Evolutionary conservation across 306 rosid species (phyloP), one percentile per base, ranked within the genome.

Genomic region (Biancaea sappan): DNA sequence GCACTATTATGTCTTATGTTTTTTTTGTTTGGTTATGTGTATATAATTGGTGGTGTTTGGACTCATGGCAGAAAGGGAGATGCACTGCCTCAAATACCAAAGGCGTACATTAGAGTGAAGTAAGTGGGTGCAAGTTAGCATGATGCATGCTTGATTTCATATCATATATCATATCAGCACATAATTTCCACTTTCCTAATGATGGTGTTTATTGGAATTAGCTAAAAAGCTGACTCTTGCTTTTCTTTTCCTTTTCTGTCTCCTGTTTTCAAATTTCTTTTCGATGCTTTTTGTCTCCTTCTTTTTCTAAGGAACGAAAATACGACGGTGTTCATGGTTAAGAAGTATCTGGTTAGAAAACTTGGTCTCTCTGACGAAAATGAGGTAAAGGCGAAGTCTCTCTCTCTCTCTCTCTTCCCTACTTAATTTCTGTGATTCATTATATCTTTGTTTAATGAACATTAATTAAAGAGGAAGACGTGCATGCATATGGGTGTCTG

Each of bases 321-420:
- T 80, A 74, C 78, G 90, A 86, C 93, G 69, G 79, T 88, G 71
- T 78, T 82, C 69, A 80, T 78, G 86, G 89, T 88, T 69, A 88
- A 88, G 74, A 88, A 66, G 86, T 88, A 88, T 85, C 82, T 88
- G 84, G 86, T 88, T 74, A 82, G 58, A 80, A 88, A 88, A 83
- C 88, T 88, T 62, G 88, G 89, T 75, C 93, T 88, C 82, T 82
- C 90, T 86, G 80, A 84, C 84, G 89, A 88, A 83, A 75, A 80
- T 54, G 84, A 86, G 93, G 93, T 86, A 71, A 62, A 19, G 32
- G 29, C 16, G 26, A 12, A 22, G 25, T 12, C 54, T 60, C 15
- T 54, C 52, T 57, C 70, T 58, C 58, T 41, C 61, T 64, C 40
- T 76, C 43, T 21, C 25, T 1, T 18, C 7, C 29, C 26, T 19